These are phyloP conservation scores for Dinochytrium kinnereticum DNA, from an alignment of 371 early-diverging fungal species.

Conservation along the genomic window DNA sequence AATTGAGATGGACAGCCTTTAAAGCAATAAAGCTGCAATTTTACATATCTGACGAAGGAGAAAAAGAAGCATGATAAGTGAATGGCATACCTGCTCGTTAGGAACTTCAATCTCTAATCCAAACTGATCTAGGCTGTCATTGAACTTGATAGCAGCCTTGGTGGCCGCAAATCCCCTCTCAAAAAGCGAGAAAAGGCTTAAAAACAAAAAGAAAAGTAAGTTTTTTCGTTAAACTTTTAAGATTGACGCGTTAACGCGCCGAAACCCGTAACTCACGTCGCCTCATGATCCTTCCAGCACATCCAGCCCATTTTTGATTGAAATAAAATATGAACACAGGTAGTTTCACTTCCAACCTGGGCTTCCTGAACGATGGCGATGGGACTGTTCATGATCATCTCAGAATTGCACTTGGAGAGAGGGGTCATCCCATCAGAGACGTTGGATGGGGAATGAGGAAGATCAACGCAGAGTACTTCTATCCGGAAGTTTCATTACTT, in stretches of 20 bases:
- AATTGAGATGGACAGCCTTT: not conserved
- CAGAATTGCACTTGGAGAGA: not conserved
- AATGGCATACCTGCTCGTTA: conserved; percentile 34
- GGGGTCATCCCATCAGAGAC: not conserved
- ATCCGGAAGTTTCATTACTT: too few relatives aligned
- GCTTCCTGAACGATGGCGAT: conserved; percentile 27
- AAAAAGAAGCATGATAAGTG: too few relatives aligned
- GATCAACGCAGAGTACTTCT: too few relatives aligned
- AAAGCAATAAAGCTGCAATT: not conserved
- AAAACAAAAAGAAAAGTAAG: too few relatives aligned
- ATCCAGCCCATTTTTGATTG: conserved; percentile 55
- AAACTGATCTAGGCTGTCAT: conserved; percentile 44
- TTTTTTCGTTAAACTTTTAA: too few relatives aligned
- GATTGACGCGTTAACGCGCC: not conserved
- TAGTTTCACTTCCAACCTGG: conserved; percentile 39
- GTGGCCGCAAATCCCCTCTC: conserved; percentile 52
- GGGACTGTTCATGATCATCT: conserved; percentile 4
- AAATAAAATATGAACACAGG: conserved; percentile 45
- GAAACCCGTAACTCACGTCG: conserved; percentile 23
- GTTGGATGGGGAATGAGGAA: not conserved
- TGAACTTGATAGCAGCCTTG: conserved; percentile 45
- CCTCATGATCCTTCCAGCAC: conserved; percentile 52
- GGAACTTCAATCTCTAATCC: conserved; percentile 55
- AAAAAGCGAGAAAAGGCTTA: conserved; percentile 37
- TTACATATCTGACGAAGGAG: too few relatives aligned